A percentile compares a stretch with the other conserved stretches of the same genome.
These are phyloP conservation scores for Quercus berberidifolia DNA, from an alignment of 306 rosid genomes.

Conservation along the genomic window DNA sequence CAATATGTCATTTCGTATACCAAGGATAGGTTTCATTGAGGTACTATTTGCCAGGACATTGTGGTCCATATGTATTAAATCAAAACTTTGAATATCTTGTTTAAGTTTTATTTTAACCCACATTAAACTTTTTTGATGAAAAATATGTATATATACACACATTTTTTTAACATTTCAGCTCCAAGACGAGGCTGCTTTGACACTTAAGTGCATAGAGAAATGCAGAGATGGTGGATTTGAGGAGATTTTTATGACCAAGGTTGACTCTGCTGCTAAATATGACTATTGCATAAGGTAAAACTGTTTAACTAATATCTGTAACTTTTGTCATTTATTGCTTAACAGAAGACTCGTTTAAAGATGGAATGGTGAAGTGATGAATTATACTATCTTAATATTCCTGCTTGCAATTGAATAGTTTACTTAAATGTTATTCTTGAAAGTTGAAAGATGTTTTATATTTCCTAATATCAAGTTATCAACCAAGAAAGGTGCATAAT, in stretches of 20 bases:
- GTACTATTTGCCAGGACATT: slow-evolving; percentile 32
- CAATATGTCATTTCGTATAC: slow-evolving; percentile 75
- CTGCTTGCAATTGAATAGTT: neutral
- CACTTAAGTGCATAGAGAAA: slow-evolving; percentile 68
- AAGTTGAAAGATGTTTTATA: neutral
- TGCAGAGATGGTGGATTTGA: slow-evolving; percentile 83
- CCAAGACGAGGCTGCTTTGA: slow-evolving; percentile 67
- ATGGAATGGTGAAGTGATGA: neutral
- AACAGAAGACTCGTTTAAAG: slow-evolving; percentile 12
- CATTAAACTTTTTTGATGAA: slow-evolving; percentile 1
- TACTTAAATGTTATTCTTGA: neutral
- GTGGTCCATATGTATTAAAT: neutral
- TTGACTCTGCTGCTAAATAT: slow-evolving; percentile 75
- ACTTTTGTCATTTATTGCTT: slow-evolving; percentile 5
- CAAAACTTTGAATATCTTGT: neutral
- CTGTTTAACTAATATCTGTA: slow-evolving; percentile 1
- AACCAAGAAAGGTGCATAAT: neutral
- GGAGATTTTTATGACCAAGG: slow-evolving; percentile 76
- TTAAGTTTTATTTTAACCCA: neutral
- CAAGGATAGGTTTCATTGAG: slow-evolving; percentile 62
- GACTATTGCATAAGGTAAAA: slow-evolving; percentile 81
- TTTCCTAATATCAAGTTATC: neutral
- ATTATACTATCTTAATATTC: slow-evolving; percentile 1
- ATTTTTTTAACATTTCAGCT: slow-evolving; percentile 46
- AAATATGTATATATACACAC: neutral